Evolutionary conservation across 345 rosid species (phyloP).

Genomic region (Bretschneidera sinensis): DNA sequence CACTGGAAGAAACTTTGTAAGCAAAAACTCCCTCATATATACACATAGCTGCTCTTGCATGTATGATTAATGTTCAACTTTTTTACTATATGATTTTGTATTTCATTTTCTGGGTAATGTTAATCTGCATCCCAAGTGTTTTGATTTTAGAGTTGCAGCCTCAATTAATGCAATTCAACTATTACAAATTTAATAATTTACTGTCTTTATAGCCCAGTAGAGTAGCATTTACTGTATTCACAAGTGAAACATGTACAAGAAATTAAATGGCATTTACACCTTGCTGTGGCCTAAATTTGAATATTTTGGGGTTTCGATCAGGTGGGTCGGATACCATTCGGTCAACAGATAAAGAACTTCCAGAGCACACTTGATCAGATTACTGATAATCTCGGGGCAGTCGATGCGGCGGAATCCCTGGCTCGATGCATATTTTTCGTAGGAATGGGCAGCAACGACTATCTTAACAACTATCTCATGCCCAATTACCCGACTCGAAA

Average conservation of each 20-base stretch:
- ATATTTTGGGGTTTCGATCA: slow-evolving; percentile 17
- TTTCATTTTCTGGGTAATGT: no score
- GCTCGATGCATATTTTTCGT: slow-evolving; percentile 65
- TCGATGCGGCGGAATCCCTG: slow-evolving; percentile 42
- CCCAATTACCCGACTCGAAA: slow-evolving; percentile 75
- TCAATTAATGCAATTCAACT: no score
- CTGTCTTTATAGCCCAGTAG: no score
- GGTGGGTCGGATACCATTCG: slow-evolving; percentile 90
- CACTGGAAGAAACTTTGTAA: slow-evolving; percentile 92
- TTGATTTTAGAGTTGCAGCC: no score
- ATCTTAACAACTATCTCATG: slow-evolving; percentile 92
- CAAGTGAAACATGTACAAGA: no score
- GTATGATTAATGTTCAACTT: background rate
- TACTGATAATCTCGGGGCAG: slow-evolving; percentile 52
- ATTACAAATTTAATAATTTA: no score
- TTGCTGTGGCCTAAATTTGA: no score
- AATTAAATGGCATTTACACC: no score
- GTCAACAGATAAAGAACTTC: slow-evolving; percentile 76
- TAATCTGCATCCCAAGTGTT: no score
- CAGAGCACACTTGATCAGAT: slow-evolving; percentile 70
- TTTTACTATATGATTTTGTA: no score
- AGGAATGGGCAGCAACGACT: slow-evolving; percentile 99
- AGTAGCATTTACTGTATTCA: no score
- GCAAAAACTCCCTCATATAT: slow-evolving; percentile 8
- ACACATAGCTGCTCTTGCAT: background rate